Percentiles rank a stretch among this genome's conserved stretches.
Conservation (phyloP, 106 monocot species). For the Xerophyta viscosa region DNA sequence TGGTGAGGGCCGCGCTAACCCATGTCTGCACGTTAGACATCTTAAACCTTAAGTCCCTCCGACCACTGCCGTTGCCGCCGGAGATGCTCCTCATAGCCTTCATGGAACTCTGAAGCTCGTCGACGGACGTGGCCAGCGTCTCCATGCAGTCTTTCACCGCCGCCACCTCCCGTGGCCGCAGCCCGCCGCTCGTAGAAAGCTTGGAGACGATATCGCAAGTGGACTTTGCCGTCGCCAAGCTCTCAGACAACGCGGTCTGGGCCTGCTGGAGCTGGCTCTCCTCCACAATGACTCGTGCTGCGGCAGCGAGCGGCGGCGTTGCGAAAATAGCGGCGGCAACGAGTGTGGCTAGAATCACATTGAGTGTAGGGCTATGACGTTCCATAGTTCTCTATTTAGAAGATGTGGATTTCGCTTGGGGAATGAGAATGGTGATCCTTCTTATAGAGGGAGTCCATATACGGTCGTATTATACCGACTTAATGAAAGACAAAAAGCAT, state of each 20-base stretch:
- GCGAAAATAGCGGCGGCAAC: background rate
- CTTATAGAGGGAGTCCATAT: too few species aligned
- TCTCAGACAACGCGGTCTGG: slow-evolving; percentile 19
- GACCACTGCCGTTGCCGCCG: slow-evolving; percentile 16
- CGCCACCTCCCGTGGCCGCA: slow-evolving; percentile 9
- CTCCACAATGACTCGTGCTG: background rate
- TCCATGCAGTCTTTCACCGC: slow-evolving; percentile 67
- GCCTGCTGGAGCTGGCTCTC: slow-evolving; percentile 36
- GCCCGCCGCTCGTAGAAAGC: background rate
- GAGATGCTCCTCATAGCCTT: slow-evolving; percentile 36
- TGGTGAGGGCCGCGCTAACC: slow-evolving; percentile 80
- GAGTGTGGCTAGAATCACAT: too few species aligned
- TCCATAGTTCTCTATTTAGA: too few species aligned
- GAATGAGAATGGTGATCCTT: too few species aligned
- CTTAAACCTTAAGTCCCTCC: slow-evolving; percentile 27
- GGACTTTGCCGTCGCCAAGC: slow-evolving; percentile 18
- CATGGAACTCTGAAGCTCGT: slow-evolving; percentile 36
- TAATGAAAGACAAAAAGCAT: too few species aligned
- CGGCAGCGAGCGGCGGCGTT: background rate
- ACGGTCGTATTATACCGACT: too few species aligned
- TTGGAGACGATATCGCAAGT: slow-evolving; percentile 17
- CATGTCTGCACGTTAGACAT: slow-evolving; percentile 74
- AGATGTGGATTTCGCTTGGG: too few species aligned
- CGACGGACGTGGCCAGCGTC: slow-evolving; percentile 51
- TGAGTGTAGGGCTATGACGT: too few species aligned